Evolutionary conservation across 2,329 filamentous ascomycete genomes (phyloP), one percentile per base, ranked within the genome.

Genomic region (Fusarium lateritium): DNA sequence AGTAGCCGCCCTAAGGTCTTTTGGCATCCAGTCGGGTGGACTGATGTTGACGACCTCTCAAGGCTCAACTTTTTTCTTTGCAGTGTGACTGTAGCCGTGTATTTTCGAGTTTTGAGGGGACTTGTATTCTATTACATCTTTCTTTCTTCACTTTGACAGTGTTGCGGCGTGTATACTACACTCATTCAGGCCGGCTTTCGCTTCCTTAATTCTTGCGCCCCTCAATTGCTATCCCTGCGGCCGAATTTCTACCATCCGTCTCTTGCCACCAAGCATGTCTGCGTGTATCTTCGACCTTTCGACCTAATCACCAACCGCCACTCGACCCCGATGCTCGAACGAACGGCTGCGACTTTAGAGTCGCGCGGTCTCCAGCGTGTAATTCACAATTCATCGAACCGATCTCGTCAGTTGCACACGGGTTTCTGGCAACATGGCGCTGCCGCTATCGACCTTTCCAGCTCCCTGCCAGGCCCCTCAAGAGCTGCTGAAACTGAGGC

Each of bases 401-500:
- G 75, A 65, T 78, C 77, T 57, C 81, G 82, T 58, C 80, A 79
- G 51, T 80, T 88, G 50, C 84, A 83, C 47, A 82, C 82, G 14
- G 76, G 81, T 39, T 88, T 88, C 70, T 88, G 85, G 85, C 82
- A 85, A 58, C 84, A 88, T 80, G 85, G 85, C 19, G 84, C 84
- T 39, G 78, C 81, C 38, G 81, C 83, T 22, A 72, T 86, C 66
- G 85, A 86, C 74, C 78, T 86, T 38, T 78, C 80, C 60, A 79
- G 73, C 46, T 77, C 80, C 53, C 85, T 82, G 78, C 80, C 82
- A 51, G 68, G 76, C 44, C 73, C 81, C 42, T 67, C 65, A 73
- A 56, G 74, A 72, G 59, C 71, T 28, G 58, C 65, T 49, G 73
- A 73, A 11, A 24, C 60, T 31, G 69, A 73, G 5, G 7, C 56